Percentiles rank a stretch among this genome's conserved stretches.
phyloP scores from a whole-genome alignment of 306 rosid species.

The Lagenaria siceraria region DNA sequence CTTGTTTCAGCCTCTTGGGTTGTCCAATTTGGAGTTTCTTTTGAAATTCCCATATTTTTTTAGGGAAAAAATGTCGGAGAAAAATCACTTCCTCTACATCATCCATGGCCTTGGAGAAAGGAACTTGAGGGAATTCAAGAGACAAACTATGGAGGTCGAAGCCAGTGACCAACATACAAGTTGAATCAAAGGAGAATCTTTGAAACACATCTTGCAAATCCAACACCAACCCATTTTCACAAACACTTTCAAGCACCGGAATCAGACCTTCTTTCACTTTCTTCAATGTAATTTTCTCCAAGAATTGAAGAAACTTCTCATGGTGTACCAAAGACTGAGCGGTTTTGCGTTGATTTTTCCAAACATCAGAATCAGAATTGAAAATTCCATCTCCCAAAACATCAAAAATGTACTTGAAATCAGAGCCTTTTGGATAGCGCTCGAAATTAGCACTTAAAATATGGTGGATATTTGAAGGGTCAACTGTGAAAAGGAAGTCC shows the following conservation, averaged over 20 bases:
- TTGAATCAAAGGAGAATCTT: conserved; percentile 18
- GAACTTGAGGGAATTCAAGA: conserved; percentile 6
- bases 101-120: conserved; percentile 13
- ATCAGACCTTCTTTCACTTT: conserved; percentile 14
- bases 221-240: background rate
- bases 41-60: too few species aligned
- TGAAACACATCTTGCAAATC: conserved; percentile 26
- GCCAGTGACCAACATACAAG: conserved; percentile 15
- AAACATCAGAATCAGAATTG: conserved; percentile 11
- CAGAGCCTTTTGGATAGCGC: too few species aligned
- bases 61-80: background rate
- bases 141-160: conserved; percentile 21
- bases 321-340: conserved; percentile 8
- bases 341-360: conserved; percentile 18
- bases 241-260: conserved; percentile 13
- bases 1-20: too few species aligned
- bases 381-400: conserved; percentile 28
- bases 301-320: background rate
- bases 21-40: too few species aligned
- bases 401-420: conserved; percentile 8
- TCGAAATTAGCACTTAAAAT: too few species aligned
- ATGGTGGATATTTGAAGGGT: too few species aligned
- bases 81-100: conserved; percentile 7
- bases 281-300: conserved; percentile 6
- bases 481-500: too few species aligned